Base-by-base conservation (phyloP, 495 filamentous ascomycete genomes). In the Clohesyomyces aquaticus region DNA sequence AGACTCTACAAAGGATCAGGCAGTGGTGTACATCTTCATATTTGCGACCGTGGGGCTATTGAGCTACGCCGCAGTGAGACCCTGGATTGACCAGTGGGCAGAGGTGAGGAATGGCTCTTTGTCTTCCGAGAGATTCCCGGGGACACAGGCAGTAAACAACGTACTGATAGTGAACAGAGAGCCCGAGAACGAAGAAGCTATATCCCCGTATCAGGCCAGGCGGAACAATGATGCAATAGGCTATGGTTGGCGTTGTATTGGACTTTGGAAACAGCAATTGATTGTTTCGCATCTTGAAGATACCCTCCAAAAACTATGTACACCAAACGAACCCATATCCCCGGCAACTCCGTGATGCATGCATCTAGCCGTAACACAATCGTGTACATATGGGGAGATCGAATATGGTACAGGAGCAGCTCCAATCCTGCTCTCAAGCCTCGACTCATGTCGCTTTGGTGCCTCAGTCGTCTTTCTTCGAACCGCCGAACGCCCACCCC, bases 11-110 rank as follows among this genome's bases (percentile, higher is more conserved):
- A 96, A 96, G 76, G 93, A 96, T 69, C 82, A 91, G 75, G 82
- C 92, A 29, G 92, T 98, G 25, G 93, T 98, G 0, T 89, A 93
- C 72, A 88, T 92, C 4, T 98, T 98, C 73, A 91, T 98, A 23
- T 76, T 92, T 59, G 88, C 90, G 32, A 97, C 93, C 4, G 80
- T 85, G n/a, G 90, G 90, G 2, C 72, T 98, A 65, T 77, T 98
- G 56, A 81, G 79, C 28, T 97, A 90, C 85, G 93, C 94, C 1
- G 83, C 83, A 16, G 74, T 89, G 18, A 86, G 85, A 74, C 80
- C 85, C 35, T 88, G 87, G 78, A 80, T 87, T 27, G 76, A 81
- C 59, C 79, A 80, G 67, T 86, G 80, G 77, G 68, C 64, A 46
- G 63, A 63, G 42, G 70, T 71, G 55, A 29, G 29, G 16, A 55